Evolutionary conservation across 352 stramenopile species (phyloP), one percentile per base, ranked within the genome.

Genomic region (Pythium phragmiticola): DNA sequence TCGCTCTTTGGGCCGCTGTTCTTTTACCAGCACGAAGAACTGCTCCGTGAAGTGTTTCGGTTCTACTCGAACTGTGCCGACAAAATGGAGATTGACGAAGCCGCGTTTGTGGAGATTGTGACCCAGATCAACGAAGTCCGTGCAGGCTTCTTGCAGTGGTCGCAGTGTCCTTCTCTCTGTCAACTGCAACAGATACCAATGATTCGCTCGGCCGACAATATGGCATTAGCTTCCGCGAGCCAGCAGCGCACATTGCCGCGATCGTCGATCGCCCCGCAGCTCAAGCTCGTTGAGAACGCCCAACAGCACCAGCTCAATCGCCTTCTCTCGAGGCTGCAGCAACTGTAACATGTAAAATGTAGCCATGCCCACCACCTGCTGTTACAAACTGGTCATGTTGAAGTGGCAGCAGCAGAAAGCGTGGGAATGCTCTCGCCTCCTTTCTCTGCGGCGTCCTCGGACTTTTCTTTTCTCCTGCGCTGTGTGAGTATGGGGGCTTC

Each of bases 71-170:
- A 41, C 0, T 13, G 34, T 0, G 7, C 6, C 0, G 73, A 75
- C 3, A 80, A 71, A 41, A 34, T 73, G 5, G 73, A 84, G 47
- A 85, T 89, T 34, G 63, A 77, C 21, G 70, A 67, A 53, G 49
- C 54, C 17, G 67, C 63, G 7, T 90, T 89, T 48, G 45, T 88
- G n/a, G 77, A 88, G 55, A 82, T 90, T 26, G 72, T 81, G 21
- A 90, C 79, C 0, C 59, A 80, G 48, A 77, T 89, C 23, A 74
- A 84, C 51, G 81, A 90, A 59, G 72, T 90, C 17, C 70, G 70
- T 4, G 19, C 33, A 9, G 65, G 68, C 0, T 74, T 82, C 26
- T 57, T 87, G 6, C 51, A 58, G n/a, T 89, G 77, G 82, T 19
- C 66, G 30, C 77, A 90, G 34, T 85, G 78, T 53, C 60, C 65